Base-by-base conservation (phyloP, 768 basidiomycete species). In the Imleria badia region DNA sequence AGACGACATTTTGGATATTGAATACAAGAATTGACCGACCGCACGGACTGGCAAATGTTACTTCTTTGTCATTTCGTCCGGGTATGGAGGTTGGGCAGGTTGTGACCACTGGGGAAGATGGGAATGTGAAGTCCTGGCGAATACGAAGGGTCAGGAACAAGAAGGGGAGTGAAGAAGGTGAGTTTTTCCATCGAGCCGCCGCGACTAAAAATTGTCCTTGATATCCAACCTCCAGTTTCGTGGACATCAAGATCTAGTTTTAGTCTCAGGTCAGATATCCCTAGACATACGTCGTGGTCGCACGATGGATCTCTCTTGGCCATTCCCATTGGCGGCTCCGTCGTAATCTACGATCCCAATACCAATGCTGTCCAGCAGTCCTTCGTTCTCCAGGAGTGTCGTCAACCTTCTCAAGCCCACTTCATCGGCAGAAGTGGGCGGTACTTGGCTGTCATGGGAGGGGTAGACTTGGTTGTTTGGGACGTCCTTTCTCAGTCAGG, bases 11-110 rank as follows among this genome's bases (percentile, higher is more conserved):
- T 44, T 91, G 86, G 86, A 75, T 74, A 65, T 79, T 98, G 64
- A 94, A 94, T 69, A 95, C 94, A 14, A 84, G 94, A 48, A 82
- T 97, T 56, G 91, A 96, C 67, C 80, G 83, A 29, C 94, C 96
- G 8, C 97, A 98, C 71, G 90, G 89, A 29, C 64, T 74, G 34
- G 70, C 75, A 39, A 78, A 75, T 52, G 76, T 97, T 30, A 82
- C 83, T 12, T 79, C 81, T 2, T 63, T 93, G 42, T 73, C 79
- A 12, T 98, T 98, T 75, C 85, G 82, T 50, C 85, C 90, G 5
- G 55, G 53, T 57, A 34, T 59, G 54, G 64, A 72, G 55, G 51
- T 70, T 36, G 58, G 73, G 6, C 73, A 81, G 52, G 76, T 97
- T 17, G 82, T 87, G 23, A 91, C 94, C 7, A 83, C 86, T 12